phyloP scores from a whole-genome alignment of 495 filamentous ascomycete species.

The Glonium stellatum region DNA sequence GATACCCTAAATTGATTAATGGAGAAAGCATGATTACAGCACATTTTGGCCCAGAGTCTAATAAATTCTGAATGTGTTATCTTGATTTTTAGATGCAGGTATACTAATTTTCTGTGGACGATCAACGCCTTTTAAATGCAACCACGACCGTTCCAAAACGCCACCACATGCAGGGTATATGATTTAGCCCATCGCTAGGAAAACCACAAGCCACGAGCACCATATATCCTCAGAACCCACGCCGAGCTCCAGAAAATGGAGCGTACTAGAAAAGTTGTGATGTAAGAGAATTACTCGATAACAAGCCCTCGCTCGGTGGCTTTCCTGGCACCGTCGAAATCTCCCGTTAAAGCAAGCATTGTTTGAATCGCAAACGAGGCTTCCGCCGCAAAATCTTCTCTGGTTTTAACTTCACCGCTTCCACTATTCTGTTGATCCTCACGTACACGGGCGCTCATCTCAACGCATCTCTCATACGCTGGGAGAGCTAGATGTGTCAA shows the following conservation, averaged over 20 bases:
- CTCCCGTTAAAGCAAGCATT: slow-evolving; percentile 58
- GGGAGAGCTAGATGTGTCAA: slow-evolving; percentile 68
- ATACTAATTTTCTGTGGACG: no score
- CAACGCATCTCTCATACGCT: slow-evolving; percentile 59
- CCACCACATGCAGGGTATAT: no score
- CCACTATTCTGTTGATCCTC: slow-evolving; percentile 25
- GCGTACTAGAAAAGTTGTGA: neutral
- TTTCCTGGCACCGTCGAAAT: slow-evolving; percentile 47
- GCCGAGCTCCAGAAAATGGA: neutral
- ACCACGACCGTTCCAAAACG: no score
- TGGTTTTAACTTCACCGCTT: slow-evolving; percentile 26
- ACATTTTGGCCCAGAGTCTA: no score
- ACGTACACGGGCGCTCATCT: slow-evolving; percentile 42
- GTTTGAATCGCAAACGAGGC: slow-evolving; percentile 70
- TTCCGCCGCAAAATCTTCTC: slow-evolving; percentile 62
- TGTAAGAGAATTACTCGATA: slow-evolving; percentile 34
- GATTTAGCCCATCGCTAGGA: no score
- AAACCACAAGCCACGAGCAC: no score
- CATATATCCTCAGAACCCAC: no score
- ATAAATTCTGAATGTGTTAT: no score
- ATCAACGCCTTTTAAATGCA: no score
- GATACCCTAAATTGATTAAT: no score
- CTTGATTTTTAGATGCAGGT: no score
- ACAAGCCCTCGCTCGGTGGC: slow-evolving; percentile 56
- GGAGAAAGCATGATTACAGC: no score